Conservation (phyloP, 768 basidiomycete genomes). For the Hygrophoropsis aurantiaca region DNA sequence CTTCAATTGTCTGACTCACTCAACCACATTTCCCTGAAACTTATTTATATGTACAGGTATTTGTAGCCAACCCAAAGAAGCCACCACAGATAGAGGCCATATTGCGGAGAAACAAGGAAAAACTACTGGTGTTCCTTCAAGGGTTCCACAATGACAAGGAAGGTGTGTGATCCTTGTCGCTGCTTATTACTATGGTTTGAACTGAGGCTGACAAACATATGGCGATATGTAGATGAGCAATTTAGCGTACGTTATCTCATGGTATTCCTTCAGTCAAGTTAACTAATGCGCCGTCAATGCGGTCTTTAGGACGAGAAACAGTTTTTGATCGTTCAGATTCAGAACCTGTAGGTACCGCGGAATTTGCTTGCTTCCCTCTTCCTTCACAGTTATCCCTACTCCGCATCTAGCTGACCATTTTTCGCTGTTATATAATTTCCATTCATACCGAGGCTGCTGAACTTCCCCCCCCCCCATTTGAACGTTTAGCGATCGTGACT, state of each 20-base stretch:
- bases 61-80: slow-evolving; percentile 99
- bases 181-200: not conserved
- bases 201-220: not conserved
- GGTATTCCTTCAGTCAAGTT: not conserved
- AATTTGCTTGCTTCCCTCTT: no score
- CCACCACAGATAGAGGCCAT: slow-evolving; percentile 93
- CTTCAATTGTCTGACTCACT: not conserved
- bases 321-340: slow-evolving; percentile 91
- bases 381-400: no score
- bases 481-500: no score
- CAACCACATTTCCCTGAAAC: not conserved
- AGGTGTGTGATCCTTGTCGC: slow-evolving; percentile 46
- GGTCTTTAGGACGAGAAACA: slow-evolving; percentile 81
- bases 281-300: slow-evolving; percentile 1
- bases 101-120: slow-evolving; percentile 90
- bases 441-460: no score
- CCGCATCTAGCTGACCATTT: no score
- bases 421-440: no score
- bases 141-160: slow-evolving; percentile 98
- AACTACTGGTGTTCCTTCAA: slow-evolving; percentile 84
- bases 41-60: slow-evolving; percentile 55
- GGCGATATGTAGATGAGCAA: slow-evolving; percentile 71
- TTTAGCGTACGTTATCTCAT: slow-evolving; percentile 61
- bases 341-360: slow-evolving; percentile 52
- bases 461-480: no score